Evolutionary conservation across 352 stramenopile species (phyloP).

Genomic region (Phytophthora brassicae): DNA sequence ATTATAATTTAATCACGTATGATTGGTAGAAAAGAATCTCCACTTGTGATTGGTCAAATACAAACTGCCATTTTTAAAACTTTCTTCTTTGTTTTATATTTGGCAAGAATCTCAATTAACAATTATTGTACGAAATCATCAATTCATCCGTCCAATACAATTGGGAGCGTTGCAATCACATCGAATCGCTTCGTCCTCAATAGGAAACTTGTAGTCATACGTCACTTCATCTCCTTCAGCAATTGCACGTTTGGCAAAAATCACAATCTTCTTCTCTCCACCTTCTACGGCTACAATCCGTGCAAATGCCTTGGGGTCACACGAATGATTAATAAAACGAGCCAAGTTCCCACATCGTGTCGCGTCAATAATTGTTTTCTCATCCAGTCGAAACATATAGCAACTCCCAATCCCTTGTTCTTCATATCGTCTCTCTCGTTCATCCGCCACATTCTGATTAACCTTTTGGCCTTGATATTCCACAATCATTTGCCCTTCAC

Average conservation of each 20-base stretch:
- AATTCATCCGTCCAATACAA: constrained; percentile 95
- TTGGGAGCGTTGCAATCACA: constrained; percentile 94
- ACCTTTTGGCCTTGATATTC: constrained; percentile 97
- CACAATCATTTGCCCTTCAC: constrained; percentile 95
- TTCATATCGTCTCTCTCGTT: constrained; percentile 94
- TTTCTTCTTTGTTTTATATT: no score
- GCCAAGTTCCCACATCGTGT: constrained; percentile 92
- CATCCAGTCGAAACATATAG: constrained; percentile 98
- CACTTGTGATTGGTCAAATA: not conserved
- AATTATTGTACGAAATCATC: not conserved
- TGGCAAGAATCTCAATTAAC: no score
- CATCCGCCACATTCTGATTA: constrained; percentile 89
- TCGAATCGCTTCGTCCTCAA: constrained; percentile 93
- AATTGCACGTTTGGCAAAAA: constrained; percentile 93
- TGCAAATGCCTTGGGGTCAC: constrained; percentile 93
- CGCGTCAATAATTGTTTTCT: constrained; percentile 94
- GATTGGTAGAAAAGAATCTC: not conserved
- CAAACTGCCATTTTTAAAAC: no score
- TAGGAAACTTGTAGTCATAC: constrained; percentile 98
- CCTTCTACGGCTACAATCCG: constrained; percentile 85
- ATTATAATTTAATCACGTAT: not conserved
- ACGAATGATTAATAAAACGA: constrained; percentile 98
- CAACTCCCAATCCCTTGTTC: constrained; percentile 92
- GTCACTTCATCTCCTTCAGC: constrained; percentile 93
- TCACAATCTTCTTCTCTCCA: constrained; percentile 95